Evolutionary conservation across 2,329 filamentous ascomycete genomes (phyloP).

Genomic region (Pseudonectria foliicola): DNA sequence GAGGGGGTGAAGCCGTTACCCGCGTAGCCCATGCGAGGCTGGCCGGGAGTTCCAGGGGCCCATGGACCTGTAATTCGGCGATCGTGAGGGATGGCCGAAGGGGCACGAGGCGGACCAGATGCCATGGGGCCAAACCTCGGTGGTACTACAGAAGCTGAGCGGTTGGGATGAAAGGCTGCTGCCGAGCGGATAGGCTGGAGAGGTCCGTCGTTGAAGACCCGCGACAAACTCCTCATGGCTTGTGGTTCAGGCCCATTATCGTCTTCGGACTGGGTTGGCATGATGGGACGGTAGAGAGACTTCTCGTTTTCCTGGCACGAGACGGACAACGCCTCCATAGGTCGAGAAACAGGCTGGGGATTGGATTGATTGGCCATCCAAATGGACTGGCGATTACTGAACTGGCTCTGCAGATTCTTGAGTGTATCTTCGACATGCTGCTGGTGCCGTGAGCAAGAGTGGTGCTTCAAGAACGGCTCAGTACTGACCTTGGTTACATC

Average conservation of each 20-base stretch:
- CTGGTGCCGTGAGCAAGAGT: background rate
- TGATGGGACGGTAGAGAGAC: constrained; percentile 19
- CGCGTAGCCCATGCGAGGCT: constrained; percentile 11
- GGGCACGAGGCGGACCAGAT: constrained; percentile 21
- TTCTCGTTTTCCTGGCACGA: constrained; percentile 21
- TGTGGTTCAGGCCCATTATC: constrained; percentile 7
- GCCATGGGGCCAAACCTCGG: constrained; percentile 26
- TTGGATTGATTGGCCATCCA: constrained; percentile 30
- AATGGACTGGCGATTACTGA: constrained; percentile 28
- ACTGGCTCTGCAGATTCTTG: constrained; percentile 29
- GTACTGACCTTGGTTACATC: constrained; percentile 25
- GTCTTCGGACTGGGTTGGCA: constrained; percentile 17
- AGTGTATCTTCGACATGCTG: constrained; percentile 28
- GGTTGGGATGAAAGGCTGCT: constrained; percentile 20
- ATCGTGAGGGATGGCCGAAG: constrained; percentile 19
- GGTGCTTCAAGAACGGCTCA: background rate
- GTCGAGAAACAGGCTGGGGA: constrained; percentile 23
- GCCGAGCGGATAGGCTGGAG: constrained; percentile 14
- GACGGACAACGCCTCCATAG: constrained; percentile 25
- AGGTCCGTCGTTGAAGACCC: constrained; percentile 9
- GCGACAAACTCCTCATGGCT: constrained; percentile 10
- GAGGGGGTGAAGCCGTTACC: constrained; percentile 7
- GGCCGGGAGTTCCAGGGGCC: constrained; percentile 12
- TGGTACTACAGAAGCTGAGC: constrained; percentile 14
- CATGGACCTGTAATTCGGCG: constrained; percentile 16